phyloP scores from a whole-genome alignment of 148 eudicot genomes.

The Chenopodium formosanum region DNA sequence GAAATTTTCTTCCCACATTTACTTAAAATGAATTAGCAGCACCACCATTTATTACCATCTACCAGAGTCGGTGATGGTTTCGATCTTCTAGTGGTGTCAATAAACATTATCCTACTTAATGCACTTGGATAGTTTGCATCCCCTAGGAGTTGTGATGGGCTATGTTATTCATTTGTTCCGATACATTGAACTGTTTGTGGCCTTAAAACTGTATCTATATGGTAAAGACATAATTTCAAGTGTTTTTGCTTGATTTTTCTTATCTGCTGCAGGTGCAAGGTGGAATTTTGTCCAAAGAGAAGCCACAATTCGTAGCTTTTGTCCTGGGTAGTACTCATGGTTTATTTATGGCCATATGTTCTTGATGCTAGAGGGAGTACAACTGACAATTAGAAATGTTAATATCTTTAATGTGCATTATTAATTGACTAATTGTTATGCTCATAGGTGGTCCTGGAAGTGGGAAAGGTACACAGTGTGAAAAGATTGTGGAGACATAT shows the following conservation, averaged over 20 bases:
- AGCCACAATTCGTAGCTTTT: slow-evolving; percentile 62
- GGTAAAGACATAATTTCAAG: background rate
- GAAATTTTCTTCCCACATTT: no score
- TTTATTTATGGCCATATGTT: background rate
- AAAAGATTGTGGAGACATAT: slow-evolving; percentile 66
- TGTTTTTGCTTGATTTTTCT: slow-evolving; percentile 2
- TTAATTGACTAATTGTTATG: slow-evolving; percentile 11
- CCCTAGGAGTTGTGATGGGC: background rate
- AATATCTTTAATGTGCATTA: background rate
- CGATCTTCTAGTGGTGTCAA: no score
- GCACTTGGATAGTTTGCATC: background rate
- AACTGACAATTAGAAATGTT: slow-evolving; percentile 10
- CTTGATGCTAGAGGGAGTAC: slow-evolving; percentile 9
- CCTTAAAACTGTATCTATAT: background rate
- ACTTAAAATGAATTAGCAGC: no score
- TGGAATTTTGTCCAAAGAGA: slow-evolving; percentile 35
- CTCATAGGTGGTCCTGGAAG: slow-evolving; percentile 94
- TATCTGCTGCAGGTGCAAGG: slow-evolving; percentile 44
- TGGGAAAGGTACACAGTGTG: slow-evolving; percentile 96
- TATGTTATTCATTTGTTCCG: background rate
- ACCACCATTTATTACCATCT: no score
- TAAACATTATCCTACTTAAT: no score
- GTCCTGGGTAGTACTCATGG: slow-evolving; percentile 59
- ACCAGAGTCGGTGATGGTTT: background rate
- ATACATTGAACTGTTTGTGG: background rate